These are phyloP conservation scores for Saprolegnia diclina DNA, from an alignment of 352 stramenopile genomes.

Conservation along the genomic window DNA sequence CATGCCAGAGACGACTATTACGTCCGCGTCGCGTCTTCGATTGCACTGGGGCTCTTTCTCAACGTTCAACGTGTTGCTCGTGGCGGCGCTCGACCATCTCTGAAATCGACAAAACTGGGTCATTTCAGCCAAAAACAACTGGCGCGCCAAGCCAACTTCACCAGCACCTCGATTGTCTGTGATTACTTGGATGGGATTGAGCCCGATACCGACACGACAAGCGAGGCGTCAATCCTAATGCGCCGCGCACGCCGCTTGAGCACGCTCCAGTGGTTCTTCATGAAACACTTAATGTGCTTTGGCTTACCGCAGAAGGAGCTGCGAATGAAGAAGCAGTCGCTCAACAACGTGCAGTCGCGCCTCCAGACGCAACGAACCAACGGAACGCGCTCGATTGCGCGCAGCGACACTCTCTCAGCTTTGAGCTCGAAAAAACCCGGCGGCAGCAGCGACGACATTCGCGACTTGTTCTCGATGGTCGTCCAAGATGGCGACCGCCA, in stretches of 20 bases:
- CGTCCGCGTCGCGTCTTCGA: not conserved
- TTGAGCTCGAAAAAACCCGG: too few relatives aligned
- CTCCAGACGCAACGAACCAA: not conserved
- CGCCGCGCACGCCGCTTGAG: not conserved
- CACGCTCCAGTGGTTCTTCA: slow-evolving; percentile 8
- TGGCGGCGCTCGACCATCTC: not conserved
- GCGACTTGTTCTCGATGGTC: not conserved
- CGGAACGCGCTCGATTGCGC: too few relatives aligned
- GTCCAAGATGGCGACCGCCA: slow-evolving; percentile 4
- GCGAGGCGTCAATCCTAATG: not conserved
- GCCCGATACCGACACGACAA: too few relatives aligned
- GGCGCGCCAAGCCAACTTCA: slow-evolving; percentile 18
- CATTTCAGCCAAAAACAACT: slow-evolving; percentile 1
- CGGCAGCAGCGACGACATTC: too few relatives aligned
- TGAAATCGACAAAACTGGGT: not conserved
- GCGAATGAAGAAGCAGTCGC: not conserved
- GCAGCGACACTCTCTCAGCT: not conserved
- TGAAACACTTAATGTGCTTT: not conserved
- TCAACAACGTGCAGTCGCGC: not conserved
- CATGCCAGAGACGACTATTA: too few relatives aligned
- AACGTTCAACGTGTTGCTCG: not conserved
- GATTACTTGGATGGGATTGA: slow-evolving; percentile 6
- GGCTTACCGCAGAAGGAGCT: not conserved
- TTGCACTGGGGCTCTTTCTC: not conserved
- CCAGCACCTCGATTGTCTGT: not conserved